phyloP scores from a whole-genome alignment of 176 grass and related monocot species.

The Dactylis glomerata region DNA sequence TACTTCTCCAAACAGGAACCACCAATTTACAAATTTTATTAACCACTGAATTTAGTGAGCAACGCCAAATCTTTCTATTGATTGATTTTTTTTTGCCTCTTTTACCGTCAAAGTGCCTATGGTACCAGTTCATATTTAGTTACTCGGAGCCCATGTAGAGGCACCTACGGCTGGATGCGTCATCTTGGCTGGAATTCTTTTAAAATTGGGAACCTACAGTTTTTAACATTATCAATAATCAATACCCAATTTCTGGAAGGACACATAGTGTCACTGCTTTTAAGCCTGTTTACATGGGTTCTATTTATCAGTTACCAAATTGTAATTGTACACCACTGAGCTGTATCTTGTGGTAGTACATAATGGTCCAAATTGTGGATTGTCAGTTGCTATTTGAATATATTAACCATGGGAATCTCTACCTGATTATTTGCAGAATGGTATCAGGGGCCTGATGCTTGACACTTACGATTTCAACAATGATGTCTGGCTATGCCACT shows the following conservation, averaged over 20 bases:
- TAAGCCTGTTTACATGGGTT: no score
- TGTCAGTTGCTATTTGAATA: neutral
- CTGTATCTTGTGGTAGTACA: neutral
- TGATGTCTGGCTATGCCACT: conserved; percentile 92
- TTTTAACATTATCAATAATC: no score
- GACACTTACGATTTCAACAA: conserved; percentile 92
- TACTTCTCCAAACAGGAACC: neutral
- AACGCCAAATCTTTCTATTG: neutral
- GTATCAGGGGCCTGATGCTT: conserved; percentile 87
- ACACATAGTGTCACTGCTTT: no score
- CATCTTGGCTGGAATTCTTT: no score
- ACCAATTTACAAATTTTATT: neutral
- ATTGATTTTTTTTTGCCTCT: neutral
- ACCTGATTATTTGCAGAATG: conserved; percentile 62
- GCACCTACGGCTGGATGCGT: no score
- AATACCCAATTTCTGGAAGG: no score
- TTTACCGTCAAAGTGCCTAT: neutral
- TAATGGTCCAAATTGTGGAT: neutral
- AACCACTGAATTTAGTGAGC: neutral
- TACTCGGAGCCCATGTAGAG: no score
- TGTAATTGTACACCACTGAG: neutral
- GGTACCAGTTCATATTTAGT: no score
- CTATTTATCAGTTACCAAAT: neutral
- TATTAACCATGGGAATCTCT: neutral
- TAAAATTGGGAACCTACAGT: no score